Evolutionary conservation across 2,329 filamentous ascomycete genomes (phyloP), one percentile per base, ranked within the genome.

Genomic region (Neonectria hederae): DNA sequence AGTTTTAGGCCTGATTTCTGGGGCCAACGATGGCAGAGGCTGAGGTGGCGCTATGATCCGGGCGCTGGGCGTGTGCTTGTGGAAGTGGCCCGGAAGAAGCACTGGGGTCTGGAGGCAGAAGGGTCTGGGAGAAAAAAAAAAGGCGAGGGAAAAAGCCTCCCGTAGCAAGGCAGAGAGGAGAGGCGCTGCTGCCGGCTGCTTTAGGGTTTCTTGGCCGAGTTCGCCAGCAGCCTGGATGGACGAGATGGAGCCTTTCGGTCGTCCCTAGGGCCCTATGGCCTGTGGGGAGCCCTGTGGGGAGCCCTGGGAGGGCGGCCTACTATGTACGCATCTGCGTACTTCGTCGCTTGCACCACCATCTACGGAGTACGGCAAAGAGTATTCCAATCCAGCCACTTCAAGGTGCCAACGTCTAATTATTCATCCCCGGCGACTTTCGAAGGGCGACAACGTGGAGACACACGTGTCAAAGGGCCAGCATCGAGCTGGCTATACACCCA

Each of bases 31-130:
- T 54, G 61, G 61, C 55, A 62, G 53, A 59, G 61, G 54, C 61
- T 63, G 61, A 63, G 55, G 61, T 63, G 61, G 55, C 61, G 61
- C 61, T 59, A 52, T 22, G 54, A 63, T 63, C 60, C 54, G 49
- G 60, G 54, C 54, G 54, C 40, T 49, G 48, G 28, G 54, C 32
- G 43, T 62, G 59, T 56, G 49, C 49, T 46, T 54, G 54, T 38
- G 54, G 54, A 54, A 63, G 42, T 38, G 61, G 49, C 43, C 49
- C 61, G 43, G 51, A 53, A 21, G 26, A 38, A 62, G 59, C 48
- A 53, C 53, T 53, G 54, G 48, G 21, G 46, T 48, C 32, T n/a
- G 45, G 21, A 24, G 13, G 43, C 24, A n/a, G 21, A n/a, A 26
- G 46, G 46, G 46, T 19, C 45, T n/a, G n/a, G 11, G n/a, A n/a